Evolutionary conservation across 2,329 filamentous ascomycete species (phyloP), one percentile per base, ranked within the genome.

Genomic region (Scopulariopsis brevicaulis): DNA sequence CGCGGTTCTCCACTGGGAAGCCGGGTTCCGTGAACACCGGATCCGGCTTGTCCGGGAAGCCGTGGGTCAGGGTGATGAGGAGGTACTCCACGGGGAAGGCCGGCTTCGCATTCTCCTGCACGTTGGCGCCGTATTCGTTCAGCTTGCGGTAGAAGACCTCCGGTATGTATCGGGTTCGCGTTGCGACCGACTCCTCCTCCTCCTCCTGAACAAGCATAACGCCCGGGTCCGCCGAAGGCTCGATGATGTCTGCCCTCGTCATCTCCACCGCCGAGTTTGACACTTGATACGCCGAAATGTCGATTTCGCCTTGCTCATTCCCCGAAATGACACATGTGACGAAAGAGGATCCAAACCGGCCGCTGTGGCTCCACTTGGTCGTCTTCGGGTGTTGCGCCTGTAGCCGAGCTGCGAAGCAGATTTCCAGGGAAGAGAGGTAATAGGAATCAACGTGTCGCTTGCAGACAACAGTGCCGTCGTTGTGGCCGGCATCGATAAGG

Each of bases 251-350:
- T 46, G 94, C 92, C 62, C 89, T 82, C 28, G 96, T 90, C 94
- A 99, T 99, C 71, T 99, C 94, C 4, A 96, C 91, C 0, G 92
- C 91, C 18, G 94, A 88, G 64, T 96, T 96, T 1, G 93, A 96
- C 62, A 90, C 92, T 71, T 99, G 94, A 67, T 97, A 99, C 0
- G 92, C 85, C 4, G 90, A 89, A 61, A 99, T 89, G 20, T 86
- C 81, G 63, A 99, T 97, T 62, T 91, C 85, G 58, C 92, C 90
- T 54, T 89, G 78, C 62, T 94, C 89, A 65, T 97, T 93, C 53
- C 93, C 93, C n/a, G 90, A 93, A 60, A 99, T 81, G 51, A 99
- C 85, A 70, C 94, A 99, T 0, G 94, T 97, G 54, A 99, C 92
- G 69, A 97, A 97, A 68, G 95, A 94, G 54, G 93, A 97, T 20